Base-by-base conservation (phyloP, 2,329 filamentous ascomycete species). In the Stagonosporopsis rhizophila region DNA sequence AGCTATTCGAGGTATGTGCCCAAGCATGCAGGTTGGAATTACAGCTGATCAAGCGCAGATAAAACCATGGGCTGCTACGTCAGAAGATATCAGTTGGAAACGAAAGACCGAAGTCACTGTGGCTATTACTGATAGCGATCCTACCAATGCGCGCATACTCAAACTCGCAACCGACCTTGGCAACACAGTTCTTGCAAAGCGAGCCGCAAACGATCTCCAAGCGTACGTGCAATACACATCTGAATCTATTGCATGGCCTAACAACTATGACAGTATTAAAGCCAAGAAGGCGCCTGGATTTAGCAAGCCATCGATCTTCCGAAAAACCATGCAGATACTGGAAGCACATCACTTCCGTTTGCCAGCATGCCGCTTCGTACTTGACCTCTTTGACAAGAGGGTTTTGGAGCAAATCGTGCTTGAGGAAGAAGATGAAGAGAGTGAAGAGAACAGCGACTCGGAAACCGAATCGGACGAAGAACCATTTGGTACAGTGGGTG, bases 331-430 rank as follows among this genome's bases (percentile, higher is more conserved):
- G 81, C 85, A 86, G 8, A 82, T 98, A 44, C 83, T 99, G 56
- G 92, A 97, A 75, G 88, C 87, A 64, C 94, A 96, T 68, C 92
- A 96, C 72, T 98, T 95, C 76, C 86, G 92, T 20, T 83, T 99
- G 2, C 89, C 89, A 1, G 90, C 96, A 25, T 89, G 94, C 59
- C 88, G 94, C 41, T 93, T 96, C 77, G 90, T 96, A 32, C 88
- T 98, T 57, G 95, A 98, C 72, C 79, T 99, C 20, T 99, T 99
- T 69, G 94, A 98, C 70, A 95, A 94, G 77, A 88, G 86, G 56
- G 91, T 98, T 39, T 83, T 98, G 77, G 83, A 92, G 61, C 86
- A 87, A 62, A 90, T 97, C 58, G 90, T 99, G 12, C 87, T 96
- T 55, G 88, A 90, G 47, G 89, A 91, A 66, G 89, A 90, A 19